Conservation (phyloP, 2,329 filamentous ascomycete genomes). For the Penicillium verrucosum region DNA sequence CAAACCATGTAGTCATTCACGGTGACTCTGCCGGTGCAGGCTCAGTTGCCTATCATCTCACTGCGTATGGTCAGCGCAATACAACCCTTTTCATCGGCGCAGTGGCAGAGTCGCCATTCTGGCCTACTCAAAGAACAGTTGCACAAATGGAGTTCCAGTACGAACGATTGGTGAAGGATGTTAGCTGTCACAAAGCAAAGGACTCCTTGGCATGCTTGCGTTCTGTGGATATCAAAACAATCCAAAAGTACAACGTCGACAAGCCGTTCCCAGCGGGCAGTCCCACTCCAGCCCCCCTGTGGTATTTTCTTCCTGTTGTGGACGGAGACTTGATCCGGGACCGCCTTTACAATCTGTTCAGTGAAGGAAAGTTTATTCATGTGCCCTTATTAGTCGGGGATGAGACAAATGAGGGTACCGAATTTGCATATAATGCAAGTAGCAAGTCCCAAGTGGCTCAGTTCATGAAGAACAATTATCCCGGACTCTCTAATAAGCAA, state of each 20-base stretch:
- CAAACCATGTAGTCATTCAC: slow-evolving; percentile 58
- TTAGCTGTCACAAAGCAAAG: slow-evolving; percentile 39
- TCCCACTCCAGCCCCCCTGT: slow-evolving; percentile 40
- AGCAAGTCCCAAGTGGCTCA: slow-evolving; percentile 48
- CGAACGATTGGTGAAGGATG: slow-evolving; percentile 44
- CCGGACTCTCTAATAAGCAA: slow-evolving; percentile 49
- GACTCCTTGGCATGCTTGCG: slow-evolving; percentile 48
- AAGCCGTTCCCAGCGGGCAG: slow-evolving; percentile 43
- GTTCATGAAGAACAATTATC: slow-evolving; percentile 58
- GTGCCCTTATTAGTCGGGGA: slow-evolving; percentile 54
- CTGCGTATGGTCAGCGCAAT: slow-evolving; percentile 50
- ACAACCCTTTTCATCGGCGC: slow-evolving; percentile 49
- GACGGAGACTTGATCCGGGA: slow-evolving; percentile 54
- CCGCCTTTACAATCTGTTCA: slow-evolving; percentile 50
- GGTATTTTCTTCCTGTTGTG: slow-evolving; percentile 55
- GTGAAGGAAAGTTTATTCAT: slow-evolving; percentile 50
- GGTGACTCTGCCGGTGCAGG: slow-evolving; percentile 61
- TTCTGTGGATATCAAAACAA: slow-evolving; percentile 35
- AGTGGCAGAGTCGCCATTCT: slow-evolving; percentile 50
- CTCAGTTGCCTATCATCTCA: slow-evolving; percentile 54
- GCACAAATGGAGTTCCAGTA: slow-evolving; percentile 49
- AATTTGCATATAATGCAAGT: slow-evolving; percentile 48
- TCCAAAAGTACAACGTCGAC: slow-evolving; percentile 43
- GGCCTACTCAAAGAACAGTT: slow-evolving; percentile 46
- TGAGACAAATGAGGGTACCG: slow-evolving; percentile 45